Conservation (phyloP, 2,329 filamentous ascomycete species). For the Talaromyces pinophilus region DNA sequence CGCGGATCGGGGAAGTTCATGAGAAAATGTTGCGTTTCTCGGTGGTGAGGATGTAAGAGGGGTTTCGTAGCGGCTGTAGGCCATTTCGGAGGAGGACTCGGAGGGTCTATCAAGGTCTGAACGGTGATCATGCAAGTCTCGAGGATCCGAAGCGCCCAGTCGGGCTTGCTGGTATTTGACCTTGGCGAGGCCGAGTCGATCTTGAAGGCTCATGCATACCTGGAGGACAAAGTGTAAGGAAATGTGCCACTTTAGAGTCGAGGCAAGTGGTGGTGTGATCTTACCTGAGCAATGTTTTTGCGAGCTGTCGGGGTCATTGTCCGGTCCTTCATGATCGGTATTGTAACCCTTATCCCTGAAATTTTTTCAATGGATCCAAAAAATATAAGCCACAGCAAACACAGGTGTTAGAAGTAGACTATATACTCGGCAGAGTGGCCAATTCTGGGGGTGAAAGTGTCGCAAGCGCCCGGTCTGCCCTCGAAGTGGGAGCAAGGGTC, state of each 20-base stretch:
- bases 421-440: neutral
- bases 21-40: slow-evolving; percentile 80
- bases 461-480: slow-evolving; percentile 1
- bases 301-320: slow-evolving; percentile 11
- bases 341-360: neutral
- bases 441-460: slow-evolving; percentile 1
- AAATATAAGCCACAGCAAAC: slow-evolving; percentile 2
- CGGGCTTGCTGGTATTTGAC: slow-evolving; percentile 97
- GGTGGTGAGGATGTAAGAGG: slow-evolving; percentile 78
- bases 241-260: slow-evolving; percentile 3
- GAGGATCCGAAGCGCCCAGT: slow-evolving; percentile 82
- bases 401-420: neutral
- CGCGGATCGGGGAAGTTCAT: slow-evolving; percentile 66
- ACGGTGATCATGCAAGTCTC: slow-evolving; percentile 73
- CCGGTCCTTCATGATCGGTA: slow-evolving; percentile 11
- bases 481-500: slow-evolving; percentile 18
- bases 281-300: slow-evolving; percentile 23
- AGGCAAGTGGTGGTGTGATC: slow-evolving; percentile 7
- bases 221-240: slow-evolving; percentile 44
- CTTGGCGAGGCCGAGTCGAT: slow-evolving; percentile 90
- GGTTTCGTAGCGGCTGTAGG: slow-evolving; percentile 57
- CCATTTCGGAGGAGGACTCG: slow-evolving; percentile 82
- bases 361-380: neutral
- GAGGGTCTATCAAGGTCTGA: slow-evolving; percentile 73
- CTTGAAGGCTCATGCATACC: slow-evolving; percentile 92